phyloP scores from a whole-genome alignment of 139 green algal genomes.

The Ulvella scutata region DNA sequence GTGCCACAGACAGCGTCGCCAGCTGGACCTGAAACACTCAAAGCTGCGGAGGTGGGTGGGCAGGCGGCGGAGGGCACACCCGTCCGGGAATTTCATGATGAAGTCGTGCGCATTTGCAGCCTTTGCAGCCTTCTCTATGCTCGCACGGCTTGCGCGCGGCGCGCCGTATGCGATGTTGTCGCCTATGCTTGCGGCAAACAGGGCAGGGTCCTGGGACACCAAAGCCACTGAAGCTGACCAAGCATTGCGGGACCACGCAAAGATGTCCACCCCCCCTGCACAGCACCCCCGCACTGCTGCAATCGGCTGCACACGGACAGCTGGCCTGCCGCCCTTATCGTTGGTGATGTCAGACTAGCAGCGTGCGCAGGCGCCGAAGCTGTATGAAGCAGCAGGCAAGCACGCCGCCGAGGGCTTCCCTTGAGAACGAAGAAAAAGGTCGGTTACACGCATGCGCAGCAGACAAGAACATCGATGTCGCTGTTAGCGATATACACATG shows the following conservation, averaged over 20 bases:
- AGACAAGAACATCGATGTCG: too few relatives aligned
- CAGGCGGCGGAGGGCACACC: conserved; percentile 14
- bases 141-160: neutral
- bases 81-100: conserved; percentile 48
- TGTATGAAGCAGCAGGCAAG: neutral
- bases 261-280: conserved; percentile 21
- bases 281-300: conserved; percentile 25
- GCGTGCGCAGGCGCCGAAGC: neutral
- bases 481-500: too few relatives aligned
- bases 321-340: conserved; percentile 15
- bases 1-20: too few relatives aligned
- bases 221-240: conserved; percentile 53
- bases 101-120: conserved; percentile 66
- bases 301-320: too few relatives aligned
- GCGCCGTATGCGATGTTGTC: conserved; percentile 80
- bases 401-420: conserved; percentile 18
- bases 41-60: neutral
- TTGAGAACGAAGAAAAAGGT: too few relatives aligned
- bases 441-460: too few relatives aligned
- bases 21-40: too few relatives aligned
- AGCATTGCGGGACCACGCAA: neutral
- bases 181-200: conserved; percentile 65
- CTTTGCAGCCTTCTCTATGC: conserved; percentile 40
- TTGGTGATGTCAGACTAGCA: neutral
- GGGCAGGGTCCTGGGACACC: conserved; percentile 56